A percentile compares a stretch with the other conserved stretches of the same genome.
Evolutionary conservation across 441 rosid species (phyloP).

Genomic region (Syzygium syzygioides): DNA sequence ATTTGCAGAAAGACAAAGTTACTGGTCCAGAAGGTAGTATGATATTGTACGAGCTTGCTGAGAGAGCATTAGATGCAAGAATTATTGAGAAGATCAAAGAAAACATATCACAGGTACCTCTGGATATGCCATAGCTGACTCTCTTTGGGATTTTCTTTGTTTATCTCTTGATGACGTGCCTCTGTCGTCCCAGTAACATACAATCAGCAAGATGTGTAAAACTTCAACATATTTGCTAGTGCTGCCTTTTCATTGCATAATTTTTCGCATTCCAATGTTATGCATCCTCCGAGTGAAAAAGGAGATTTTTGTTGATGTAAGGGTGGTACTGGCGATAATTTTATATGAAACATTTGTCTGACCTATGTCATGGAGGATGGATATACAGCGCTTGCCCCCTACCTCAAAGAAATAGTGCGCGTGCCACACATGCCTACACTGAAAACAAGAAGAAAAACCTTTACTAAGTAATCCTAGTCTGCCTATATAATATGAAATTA

Average conservation of each 20-base stretch:
- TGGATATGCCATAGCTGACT: background rate
- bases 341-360: background rate
- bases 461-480: background rate
- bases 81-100: constrained; percentile 53
- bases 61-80: constrained; percentile 75
- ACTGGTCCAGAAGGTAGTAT: constrained; percentile 74
- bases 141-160: background rate
- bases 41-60: constrained; percentile 72
- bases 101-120: constrained; percentile 61
- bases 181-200: background rate
- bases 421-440: background rate
- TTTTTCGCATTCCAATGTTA: background rate
- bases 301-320: background rate
- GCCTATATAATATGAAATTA: background rate
- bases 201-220: background rate
- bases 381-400: background rate
- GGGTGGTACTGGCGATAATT: background rate
- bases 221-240: background rate
- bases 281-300: background rate
- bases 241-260: background rate
- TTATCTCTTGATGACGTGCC: background rate
- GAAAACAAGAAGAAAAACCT: background rate
- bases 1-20: constrained; percentile 79
- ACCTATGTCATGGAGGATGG: background rate
- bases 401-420: background rate